Conservation (phyloP, 129 eudicot genomes). For the Flaveria ramosissima region DNA sequence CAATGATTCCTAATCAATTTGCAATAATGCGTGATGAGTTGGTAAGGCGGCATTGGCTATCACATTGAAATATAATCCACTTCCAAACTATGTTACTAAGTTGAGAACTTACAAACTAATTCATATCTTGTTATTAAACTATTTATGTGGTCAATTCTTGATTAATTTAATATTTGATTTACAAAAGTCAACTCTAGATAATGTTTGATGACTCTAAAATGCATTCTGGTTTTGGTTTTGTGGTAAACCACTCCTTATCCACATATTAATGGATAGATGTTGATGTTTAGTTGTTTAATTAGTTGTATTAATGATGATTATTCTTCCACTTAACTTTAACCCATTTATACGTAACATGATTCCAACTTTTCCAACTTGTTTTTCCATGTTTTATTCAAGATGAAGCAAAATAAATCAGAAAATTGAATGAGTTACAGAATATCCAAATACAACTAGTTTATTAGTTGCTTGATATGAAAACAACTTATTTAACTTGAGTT, state of each 20-base stretch:
- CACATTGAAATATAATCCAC: conserved; percentile 14
- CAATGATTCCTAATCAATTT: background rate
- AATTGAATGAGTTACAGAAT: too few relatives aligned
- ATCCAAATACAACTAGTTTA: too few relatives aligned
- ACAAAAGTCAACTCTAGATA: conserved; percentile 22
- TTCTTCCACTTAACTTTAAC: conserved; percentile 16
- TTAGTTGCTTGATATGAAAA: too few relatives aligned
- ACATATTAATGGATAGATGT: conserved; percentile 13
- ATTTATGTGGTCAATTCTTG: conserved; percentile 9
- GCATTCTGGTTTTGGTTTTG: conserved; percentile 21
- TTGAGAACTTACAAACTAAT: conserved; percentile 20
- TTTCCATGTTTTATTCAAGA: background rate
- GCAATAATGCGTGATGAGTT: conserved; percentile 18
- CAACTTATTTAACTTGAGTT: too few relatives aligned
- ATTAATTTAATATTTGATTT: background rate
- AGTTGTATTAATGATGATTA: conserved; percentile 18
- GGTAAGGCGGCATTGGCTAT: conserved; percentile 3
- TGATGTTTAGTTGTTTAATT: conserved; percentile 5
- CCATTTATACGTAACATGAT: background rate
- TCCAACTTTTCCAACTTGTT: background rate
- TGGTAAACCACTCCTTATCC: conserved; percentile 33
- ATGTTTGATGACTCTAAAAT: conserved; percentile 30
- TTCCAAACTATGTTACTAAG: conserved; percentile 19
- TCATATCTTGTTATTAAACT: background rate
- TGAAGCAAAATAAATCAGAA: too few relatives aligned